Percentiles rank a stretch among this genome's conserved stretches.
Evolutionary conservation across 495 filamentous ascomycete species (phyloP).

Genomic region (Penicillium verhagenii): DNA sequence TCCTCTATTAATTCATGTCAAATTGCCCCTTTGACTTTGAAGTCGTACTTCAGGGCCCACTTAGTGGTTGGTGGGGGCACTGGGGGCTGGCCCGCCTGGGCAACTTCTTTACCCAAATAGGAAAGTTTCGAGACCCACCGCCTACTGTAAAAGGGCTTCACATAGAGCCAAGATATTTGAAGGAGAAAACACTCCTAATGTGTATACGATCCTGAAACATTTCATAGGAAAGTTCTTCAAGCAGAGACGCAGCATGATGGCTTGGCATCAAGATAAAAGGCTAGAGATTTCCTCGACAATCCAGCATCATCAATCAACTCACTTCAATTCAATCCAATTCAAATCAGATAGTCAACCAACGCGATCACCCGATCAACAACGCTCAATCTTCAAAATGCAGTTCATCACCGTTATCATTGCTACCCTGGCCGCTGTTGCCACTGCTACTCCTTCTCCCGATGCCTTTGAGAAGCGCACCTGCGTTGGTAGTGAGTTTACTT

Average conservation of each 20-base stretch:
- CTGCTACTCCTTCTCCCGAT: not conserved
- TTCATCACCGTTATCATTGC: not conserved
- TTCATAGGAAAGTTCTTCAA: not conserved
- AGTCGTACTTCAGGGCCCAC: too few relatives aligned
- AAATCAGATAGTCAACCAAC: not conserved
- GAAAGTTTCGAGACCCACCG: not conserved
- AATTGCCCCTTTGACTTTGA: too few relatives aligned
- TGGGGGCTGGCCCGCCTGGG: too few relatives aligned
- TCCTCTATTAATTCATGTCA: too few relatives aligned
- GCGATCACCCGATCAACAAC: not conserved
- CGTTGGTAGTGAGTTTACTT: not conserved
- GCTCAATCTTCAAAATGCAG: not conserved
- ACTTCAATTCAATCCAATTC: not conserved
- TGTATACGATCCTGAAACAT: not conserved
- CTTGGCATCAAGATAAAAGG: not conserved
- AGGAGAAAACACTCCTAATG: not conserved
- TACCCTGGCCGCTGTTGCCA: not conserved
- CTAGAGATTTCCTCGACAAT: not conserved
- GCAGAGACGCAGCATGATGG: not conserved
- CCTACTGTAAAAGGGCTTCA: not conserved
- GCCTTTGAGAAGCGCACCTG: not conserved
- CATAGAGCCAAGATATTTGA: not conserved
- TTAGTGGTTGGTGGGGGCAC: too few relatives aligned
- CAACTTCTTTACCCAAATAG: too few relatives aligned
- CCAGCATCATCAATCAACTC: not conserved